A percentile compares a stretch with the other conserved stretches of the same genome.
phyloP scores from a whole-genome alignment of 2,329 filamentous ascomycete species.

The Ophiostoma pallidulum region DNA sequence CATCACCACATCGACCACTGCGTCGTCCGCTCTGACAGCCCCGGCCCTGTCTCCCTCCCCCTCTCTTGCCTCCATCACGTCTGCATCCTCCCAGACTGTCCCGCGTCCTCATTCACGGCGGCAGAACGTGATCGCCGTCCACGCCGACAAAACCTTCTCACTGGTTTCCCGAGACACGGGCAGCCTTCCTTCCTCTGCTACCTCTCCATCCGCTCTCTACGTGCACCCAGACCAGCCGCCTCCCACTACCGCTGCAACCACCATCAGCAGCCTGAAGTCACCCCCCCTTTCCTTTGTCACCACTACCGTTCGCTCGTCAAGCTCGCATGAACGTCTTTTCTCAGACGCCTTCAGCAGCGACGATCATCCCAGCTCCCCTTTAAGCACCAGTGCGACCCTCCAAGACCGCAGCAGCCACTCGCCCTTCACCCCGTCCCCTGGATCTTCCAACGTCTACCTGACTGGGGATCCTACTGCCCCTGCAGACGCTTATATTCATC shows the following conservation, averaged over 20 bases:
- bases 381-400: slow-evolving; percentile 32
- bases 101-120: slow-evolving; percentile 30
- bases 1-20: slow-evolving; percentile 6
- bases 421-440: slow-evolving; percentile 23
- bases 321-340: slow-evolving; percentile 41
- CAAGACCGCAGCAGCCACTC: slow-evolving; percentile 36
- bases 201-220: slow-evolving; percentile 9
- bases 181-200: slow-evolving; percentile 9
- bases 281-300: slow-evolving; percentile 32
- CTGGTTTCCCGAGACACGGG: slow-evolving; percentile 29
- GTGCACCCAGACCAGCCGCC: slow-evolving; percentile 14
- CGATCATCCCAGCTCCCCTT: slow-evolving; percentile 35
- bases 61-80: slow-evolving; percentile 13
- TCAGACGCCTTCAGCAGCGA: slow-evolving; percentile 39
- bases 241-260: slow-evolving; percentile 11
- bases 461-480: slow-evolving; percentile 26
- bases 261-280: slow-evolving; percentile 29
- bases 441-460: slow-evolving; percentile 25
- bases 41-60: slow-evolving; percentile 12
- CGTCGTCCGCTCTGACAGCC: slow-evolving; percentile 11
- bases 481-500: neutral
- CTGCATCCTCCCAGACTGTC: slow-evolving; percentile 17
- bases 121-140: slow-evolving; percentile 39
- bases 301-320: slow-evolving; percentile 31
- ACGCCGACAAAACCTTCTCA: slow-evolving; percentile 51